Evolutionary conservation across 352 stramenopile species (phyloP), one percentile per base, ranked within the genome.

Genomic region (Phytophthora uliginosa): DNA sequence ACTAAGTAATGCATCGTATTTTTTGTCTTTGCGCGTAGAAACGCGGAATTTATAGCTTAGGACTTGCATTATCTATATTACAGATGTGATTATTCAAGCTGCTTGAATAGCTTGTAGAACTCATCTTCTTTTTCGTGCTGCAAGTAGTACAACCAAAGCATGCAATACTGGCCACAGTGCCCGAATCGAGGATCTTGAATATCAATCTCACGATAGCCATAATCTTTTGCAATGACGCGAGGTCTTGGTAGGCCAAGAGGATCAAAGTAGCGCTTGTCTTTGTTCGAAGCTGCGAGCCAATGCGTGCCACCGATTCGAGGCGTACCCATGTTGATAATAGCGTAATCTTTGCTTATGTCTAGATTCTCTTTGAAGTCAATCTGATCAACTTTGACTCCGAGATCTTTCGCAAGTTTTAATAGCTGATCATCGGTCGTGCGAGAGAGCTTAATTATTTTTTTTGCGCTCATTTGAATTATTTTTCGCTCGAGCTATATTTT

Each of bases 381-480:
- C 51, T 51, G 17, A 33, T 61, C 55, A 9, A 52, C 55, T 34
- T 61, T 61, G 36, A 57, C 59, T 24, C 42, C 47, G 24, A 60
- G 54, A 33, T 13, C 48, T n/a, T 60, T 60, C 7, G 54, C 54
- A 33, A 60, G 54, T 50, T 60, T n/a, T n/a, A n/a, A n/a, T n/a
- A n/a, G n/a, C n/a, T n/a, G n/a, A n/a, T n/a, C n/a, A n/a, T n/a
- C n/a, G 7, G 54, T 50, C 34, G 33, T 60, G 31, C 54, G 48
- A 33, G 54, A 60, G 33, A 60, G 50, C 9, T 38, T 38, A 38
- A 38, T 38, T 9, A 38, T 38, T 38, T 9, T 38, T 38, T 38
- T 38, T 38, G 5, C 33, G 33, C 33, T 38, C 33, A 38, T n/a
- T n/a, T n/a, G n/a, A n/a, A n/a, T n/a, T n/a, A n/a, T n/a, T n/a